Conservation (phyloP, 371 early-diverging fungal genomes). For the Neoconidiobolus thromboides region DNA sequence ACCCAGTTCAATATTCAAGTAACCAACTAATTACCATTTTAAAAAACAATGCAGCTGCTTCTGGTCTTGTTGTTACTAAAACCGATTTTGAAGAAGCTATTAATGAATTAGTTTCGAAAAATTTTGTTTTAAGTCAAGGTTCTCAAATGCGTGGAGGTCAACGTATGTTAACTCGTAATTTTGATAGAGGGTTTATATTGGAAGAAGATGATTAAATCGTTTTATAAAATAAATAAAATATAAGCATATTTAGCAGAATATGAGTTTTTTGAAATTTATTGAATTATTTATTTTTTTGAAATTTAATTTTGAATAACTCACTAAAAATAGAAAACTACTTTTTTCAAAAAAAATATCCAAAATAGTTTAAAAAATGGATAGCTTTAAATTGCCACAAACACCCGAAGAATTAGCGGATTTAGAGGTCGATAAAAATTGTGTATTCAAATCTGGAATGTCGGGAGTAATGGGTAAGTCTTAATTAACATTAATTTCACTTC, state of each 20-base stretch:
- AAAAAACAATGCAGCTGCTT: no score
- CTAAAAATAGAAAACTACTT: no score
- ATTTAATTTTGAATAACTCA: no score
- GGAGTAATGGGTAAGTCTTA: slow-evolving; percentile 7
- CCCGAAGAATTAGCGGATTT: slow-evolving; percentile 1
- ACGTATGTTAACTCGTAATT: not conserved
- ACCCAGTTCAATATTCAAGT: no score
- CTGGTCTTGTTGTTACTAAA: no score
- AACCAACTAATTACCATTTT: no score
- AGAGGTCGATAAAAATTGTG: slow-evolving; percentile 6
- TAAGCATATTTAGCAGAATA: not conserved
- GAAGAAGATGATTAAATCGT: not conserved
- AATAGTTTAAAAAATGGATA: not conserved
- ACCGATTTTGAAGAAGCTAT: no score
- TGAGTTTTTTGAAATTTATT: not conserved
- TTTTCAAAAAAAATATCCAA: no score
- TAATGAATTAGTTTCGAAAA: no score
- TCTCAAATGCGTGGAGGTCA: no score
- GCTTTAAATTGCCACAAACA: slow-evolving; percentile 2
- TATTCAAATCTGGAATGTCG: slow-evolving; percentile 7
- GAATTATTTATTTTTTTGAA: no score
- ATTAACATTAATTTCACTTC: not conserved
- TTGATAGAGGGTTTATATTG: not conserved
- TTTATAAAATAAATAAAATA: not conserved
- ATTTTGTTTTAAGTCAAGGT: no score